phyloP scores from a whole-genome alignment of 352 stramenopile genomes.

The Phytopythium vexans region DNA sequence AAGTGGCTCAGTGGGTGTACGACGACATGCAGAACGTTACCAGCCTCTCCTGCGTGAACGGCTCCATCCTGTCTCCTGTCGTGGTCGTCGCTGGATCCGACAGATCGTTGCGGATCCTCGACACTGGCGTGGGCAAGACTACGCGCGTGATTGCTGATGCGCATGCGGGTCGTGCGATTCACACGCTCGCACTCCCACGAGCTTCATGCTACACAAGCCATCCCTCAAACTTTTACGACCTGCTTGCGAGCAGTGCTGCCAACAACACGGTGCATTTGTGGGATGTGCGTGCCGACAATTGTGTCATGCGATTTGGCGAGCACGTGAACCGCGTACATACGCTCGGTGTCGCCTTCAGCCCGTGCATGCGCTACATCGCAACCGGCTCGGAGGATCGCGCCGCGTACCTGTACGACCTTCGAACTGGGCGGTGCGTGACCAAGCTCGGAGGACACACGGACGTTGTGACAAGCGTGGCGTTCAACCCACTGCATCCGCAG shows the following conservation, averaged over 20 bases:
- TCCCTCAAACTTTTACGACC: constrained; percentile 76
- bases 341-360: constrained; percentile 74
- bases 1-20: constrained; percentile 58
- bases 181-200: constrained; percentile 62
- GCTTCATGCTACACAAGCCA: constrained; percentile 70
- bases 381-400: constrained; percentile 83
- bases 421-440: constrained; percentile 53
- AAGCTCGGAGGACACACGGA: constrained; percentile 70
- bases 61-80: constrained; percentile 75
- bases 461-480: constrained; percentile 75
- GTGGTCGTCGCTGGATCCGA: constrained; percentile 76
- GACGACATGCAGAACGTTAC: constrained; percentile 70
- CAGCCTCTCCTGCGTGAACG: constrained; percentile 70
- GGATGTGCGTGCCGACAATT: constrained; percentile 86
- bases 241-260: constrained; percentile 70
- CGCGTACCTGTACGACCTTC: constrained; percentile 86
- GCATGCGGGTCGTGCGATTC: constrained; percentile 46
- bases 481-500: constrained; percentile 75
- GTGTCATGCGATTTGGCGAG: constrained; percentile 79
- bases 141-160: constrained; percentile 60
- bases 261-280: constrained; percentile 78
- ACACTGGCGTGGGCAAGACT: constrained; percentile 53
- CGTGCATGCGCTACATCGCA: constrained; percentile 89
- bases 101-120: constrained; percentile 68
- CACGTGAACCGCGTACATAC: constrained; percentile 83